phyloP scores from a whole-genome alignment of 441 rosid genomes.

The Erodium trifolium region DNA sequence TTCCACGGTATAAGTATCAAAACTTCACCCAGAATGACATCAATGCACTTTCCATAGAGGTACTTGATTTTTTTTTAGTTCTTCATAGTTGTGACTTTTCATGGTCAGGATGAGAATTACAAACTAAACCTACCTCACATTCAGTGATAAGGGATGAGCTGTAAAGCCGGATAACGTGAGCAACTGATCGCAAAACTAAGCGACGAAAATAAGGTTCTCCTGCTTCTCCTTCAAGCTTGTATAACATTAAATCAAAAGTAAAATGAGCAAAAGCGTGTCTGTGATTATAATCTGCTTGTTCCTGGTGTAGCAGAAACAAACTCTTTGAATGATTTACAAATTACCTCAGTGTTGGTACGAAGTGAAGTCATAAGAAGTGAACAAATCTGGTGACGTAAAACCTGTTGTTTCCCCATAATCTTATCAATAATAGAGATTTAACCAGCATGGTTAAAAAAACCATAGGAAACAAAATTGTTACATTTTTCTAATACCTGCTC shows the following conservation, averaged over 20 bases:
- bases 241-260: conserved; percentile 20
- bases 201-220: conserved; percentile 98
- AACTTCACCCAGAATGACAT: too few species aligned
- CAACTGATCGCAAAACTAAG: conserved; percentile 92
- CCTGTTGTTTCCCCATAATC: conserved; percentile 46
- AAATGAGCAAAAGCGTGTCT: neutral
- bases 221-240: conserved; percentile 87
- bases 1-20: too few species aligned
- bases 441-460: conserved; percentile 22
- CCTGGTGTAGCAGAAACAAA: neutral
- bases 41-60: neutral
- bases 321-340: conserved; percentile 10
- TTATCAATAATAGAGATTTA: conserved; percentile 27
- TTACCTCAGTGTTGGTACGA: conserved; percentile 90
- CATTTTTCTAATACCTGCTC: conserved; percentile 49
- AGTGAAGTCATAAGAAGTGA: conserved; percentile 97
- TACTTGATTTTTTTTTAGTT: neutral
- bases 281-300: neutral
- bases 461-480: conserved; percentile 19
- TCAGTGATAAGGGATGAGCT: conserved; percentile 92
- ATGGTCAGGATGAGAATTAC: conserved; percentile 9
- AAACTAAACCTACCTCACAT: conserved; percentile 57
- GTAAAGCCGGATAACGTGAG: conserved; percentile 86
- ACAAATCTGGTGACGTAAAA: conserved; percentile 88
- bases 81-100: neutral